Evolutionary conservation across 2,329 filamentous ascomycete genomes (phyloP).

Genomic region (Colletotrichum neosansevieriae): DNA sequence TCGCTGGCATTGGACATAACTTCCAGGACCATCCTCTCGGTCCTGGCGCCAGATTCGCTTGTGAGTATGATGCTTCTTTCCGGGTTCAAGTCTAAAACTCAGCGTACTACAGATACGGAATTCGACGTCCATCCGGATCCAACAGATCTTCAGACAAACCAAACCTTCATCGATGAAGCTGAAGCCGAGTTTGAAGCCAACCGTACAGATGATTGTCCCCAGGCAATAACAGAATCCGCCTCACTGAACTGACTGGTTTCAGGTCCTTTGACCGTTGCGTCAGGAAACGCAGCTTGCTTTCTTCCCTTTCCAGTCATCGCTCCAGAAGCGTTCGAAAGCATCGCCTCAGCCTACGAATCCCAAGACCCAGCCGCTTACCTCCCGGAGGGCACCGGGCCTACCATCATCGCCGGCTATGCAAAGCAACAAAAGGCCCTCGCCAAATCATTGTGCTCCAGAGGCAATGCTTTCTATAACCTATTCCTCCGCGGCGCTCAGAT

Average conservation of each 20-base stretch:
- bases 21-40: slow-evolving; percentile 52
- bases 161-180: slow-evolving; percentile 34
- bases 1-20: slow-evolving; percentile 57
- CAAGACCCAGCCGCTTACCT: slow-evolving; percentile 45
- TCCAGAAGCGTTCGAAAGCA: slow-evolving; percentile 39
- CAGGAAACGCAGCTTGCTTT: slow-evolving; percentile 41
- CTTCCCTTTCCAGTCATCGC: slow-evolving; percentile 42
- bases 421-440: slow-evolving; percentile 53
- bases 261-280: slow-evolving; percentile 42
- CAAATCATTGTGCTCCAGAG: slow-evolving; percentile 48
- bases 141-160: slow-evolving; percentile 35
- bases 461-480: slow-evolving; percentile 51
- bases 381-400: slow-evolving; percentile 47
- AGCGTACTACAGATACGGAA: slow-evolving; percentile 34
- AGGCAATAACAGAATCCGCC: not conserved
- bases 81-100: not conserved
- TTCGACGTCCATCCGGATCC: slow-evolving; percentile 42
- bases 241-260: not conserved
- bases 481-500: slow-evolving; percentile 21
- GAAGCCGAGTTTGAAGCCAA: slow-evolving; percentile 37
- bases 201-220: slow-evolving; percentile 25
- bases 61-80: slow-evolving; percentile 18
- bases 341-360: slow-evolving; percentile 40
- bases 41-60: slow-evolving; percentile 38
- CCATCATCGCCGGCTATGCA: slow-evolving; percentile 51